Percentiles rank a stretch among this genome's conserved stretches.
These are phyloP conservation scores for Tephrocybe sp. DNA, from an alignment of 768 basidiomycete species.

Conservation along the genomic window DNA sequence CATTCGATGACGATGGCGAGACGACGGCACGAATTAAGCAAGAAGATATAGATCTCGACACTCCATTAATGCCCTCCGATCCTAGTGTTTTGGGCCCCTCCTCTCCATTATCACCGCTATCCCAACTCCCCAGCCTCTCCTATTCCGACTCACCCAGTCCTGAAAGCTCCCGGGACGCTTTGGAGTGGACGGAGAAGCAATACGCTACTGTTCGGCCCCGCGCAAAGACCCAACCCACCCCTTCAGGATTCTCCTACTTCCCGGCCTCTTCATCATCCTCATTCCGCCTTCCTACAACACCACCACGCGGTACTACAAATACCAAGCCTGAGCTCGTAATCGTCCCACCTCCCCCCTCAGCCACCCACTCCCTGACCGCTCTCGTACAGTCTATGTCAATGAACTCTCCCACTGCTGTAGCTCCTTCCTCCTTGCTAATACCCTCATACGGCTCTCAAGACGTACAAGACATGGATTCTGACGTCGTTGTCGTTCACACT, in stretches of 20 bases:
- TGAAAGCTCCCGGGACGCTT: conserved; percentile 10
- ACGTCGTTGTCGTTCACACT: conserved; percentile 59
- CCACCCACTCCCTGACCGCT: conserved; percentile 32
- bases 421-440: conserved; percentile 30
- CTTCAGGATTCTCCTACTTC: conserved; percentile 26
- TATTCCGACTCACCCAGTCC: conserved; percentile 26
- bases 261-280: conserved; percentile 11
- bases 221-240: conserved; percentile 34
- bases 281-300: conserved; percentile 13
- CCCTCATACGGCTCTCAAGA: conserved; percentile 34
- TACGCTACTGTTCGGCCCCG: conserved; percentile 36
- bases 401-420: conserved; percentile 31
- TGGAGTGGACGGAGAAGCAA: conserved; percentile 16
- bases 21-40: conserved; percentile 41
- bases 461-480: conserved; percentile 25
- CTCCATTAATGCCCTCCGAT: conserved; percentile 30
- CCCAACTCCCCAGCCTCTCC: conserved; percentile 26
- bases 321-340: conserved; percentile 23
- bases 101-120: conserved; percentile 29
- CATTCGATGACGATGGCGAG: conserved; percentile 27
- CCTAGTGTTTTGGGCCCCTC: conserved; percentile 25
- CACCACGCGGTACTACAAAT: conserved; percentile 18
- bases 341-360: conserved; percentile 19
- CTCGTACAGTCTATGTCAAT: conserved; percentile 43
- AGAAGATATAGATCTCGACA: conserved; percentile 46